Evolutionary conservation across 2,329 filamentous ascomycete genomes (phyloP).

Genomic region (Pyrenochaeta sp.): DNA sequence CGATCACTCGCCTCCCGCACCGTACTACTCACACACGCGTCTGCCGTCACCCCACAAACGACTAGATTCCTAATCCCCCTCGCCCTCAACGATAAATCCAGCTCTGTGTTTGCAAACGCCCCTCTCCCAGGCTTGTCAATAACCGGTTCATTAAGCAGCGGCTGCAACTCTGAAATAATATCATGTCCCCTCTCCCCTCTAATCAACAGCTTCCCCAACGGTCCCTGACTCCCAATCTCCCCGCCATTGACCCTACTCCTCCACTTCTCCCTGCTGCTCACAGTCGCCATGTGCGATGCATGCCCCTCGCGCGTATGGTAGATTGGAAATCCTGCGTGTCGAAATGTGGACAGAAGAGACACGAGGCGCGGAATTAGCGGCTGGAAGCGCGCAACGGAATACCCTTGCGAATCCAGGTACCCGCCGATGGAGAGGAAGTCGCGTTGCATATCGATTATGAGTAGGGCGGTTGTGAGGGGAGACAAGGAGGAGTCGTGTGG

Average conservation of each 20-base stretch:
- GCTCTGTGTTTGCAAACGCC: constrained; percentile 64
- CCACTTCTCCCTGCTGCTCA: constrained; percentile 63
- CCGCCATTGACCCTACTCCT: constrained; percentile 62
- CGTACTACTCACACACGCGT: constrained; percentile 64
- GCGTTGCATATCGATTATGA: constrained; percentile 66
- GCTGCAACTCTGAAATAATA: constrained; percentile 63
- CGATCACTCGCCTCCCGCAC: constrained; percentile 66
- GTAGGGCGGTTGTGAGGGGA: constrained; percentile 57
- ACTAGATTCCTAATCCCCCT: constrained; percentile 63
- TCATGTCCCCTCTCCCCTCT: constrained; percentile 67
- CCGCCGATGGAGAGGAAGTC: constrained; percentile 61
- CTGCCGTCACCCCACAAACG: constrained; percentile 63
- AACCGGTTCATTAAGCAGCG: constrained; percentile 57
- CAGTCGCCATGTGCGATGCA: constrained; percentile 64
- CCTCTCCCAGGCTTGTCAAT: constrained; percentile 65
- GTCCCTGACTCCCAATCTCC: constrained; percentile 63
- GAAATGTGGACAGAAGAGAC: constrained; percentile 53
- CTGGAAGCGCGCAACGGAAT: constrained; percentile 51
- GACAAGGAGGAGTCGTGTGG: constrained; percentile 52
- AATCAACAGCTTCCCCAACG: constrained; percentile 66
- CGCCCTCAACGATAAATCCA: constrained; percentile 61
- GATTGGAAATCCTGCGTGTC: constrained; percentile 52
- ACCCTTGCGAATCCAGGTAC: constrained; percentile 61
- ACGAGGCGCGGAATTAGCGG: constrained; percentile 56
- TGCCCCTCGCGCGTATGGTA: constrained; percentile 64